A percentile compares a stretch with the other conserved stretches of the same genome.
These are phyloP conservation scores for Azolla pinnata DNA, from an alignment of 75 land plant species.

Conservation along the genomic window DNA sequence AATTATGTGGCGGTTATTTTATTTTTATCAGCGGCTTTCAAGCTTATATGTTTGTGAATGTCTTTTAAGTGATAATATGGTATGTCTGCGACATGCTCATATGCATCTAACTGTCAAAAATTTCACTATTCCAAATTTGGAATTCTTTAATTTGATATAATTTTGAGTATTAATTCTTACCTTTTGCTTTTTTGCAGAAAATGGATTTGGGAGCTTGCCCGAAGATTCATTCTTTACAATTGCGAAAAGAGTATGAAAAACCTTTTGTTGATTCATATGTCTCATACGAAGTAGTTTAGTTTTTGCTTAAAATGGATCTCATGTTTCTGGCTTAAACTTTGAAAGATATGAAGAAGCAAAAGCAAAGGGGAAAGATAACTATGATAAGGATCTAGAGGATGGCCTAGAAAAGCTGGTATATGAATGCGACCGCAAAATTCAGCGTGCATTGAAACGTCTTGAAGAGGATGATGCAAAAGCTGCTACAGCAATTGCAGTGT, in stretches of 20 bases:
- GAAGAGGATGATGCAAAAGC: conserved; percentile 97
- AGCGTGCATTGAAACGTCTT: conserved; percentile 79
- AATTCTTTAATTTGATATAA: too few relatives aligned
- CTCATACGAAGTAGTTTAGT: too few relatives aligned
- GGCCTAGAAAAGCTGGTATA: conserved; percentile 72
- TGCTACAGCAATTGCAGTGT: conserved; percentile 89
- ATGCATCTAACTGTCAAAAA: too few relatives aligned
- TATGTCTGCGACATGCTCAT: too few relatives aligned
- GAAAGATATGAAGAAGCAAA: conserved; percentile 82
- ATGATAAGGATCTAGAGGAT: conserved; percentile 86
- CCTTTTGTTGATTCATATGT: conserved; percentile 24
- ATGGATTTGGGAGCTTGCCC: conserved; percentile 97
- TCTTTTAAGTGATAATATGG: too few relatives aligned
- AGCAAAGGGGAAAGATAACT: conserved; percentile 65
- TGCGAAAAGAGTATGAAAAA: conserved; percentile 98
- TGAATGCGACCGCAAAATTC: conserved; percentile 95
- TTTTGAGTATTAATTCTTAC: not conserved
- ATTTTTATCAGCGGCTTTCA: too few relatives aligned
- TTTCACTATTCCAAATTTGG: too few relatives aligned
- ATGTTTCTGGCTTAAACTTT: conserved; percentile 13
- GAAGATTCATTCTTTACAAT: conserved; percentile 86
- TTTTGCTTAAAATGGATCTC: not conserved
- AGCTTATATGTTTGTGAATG: too few relatives aligned
- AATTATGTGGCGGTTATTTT: too few relatives aligned
- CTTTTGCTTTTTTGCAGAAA: conserved; percentile 55